A percentile compares a stretch with the other conserved stretches of the same genome.
These are phyloP conservation scores for Apiosordaria backusii DNA, from an alignment of 495 filamentous ascomycete species.

Conservation along the genomic window DNA sequence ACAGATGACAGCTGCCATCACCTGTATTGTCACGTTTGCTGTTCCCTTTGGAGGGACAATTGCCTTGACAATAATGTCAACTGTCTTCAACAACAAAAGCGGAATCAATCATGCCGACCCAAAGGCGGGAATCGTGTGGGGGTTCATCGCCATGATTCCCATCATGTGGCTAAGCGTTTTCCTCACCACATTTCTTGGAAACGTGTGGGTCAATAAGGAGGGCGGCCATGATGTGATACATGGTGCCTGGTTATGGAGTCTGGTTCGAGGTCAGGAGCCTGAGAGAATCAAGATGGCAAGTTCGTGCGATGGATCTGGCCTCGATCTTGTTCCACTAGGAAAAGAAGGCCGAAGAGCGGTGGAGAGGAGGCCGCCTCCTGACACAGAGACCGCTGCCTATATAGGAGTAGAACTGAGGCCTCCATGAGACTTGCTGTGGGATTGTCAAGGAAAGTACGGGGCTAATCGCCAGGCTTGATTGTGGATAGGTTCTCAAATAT, in stretches of 20 bases:
- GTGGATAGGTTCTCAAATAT: no score
- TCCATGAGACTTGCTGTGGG: no score
- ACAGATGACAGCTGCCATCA: conserved; percentile 45
- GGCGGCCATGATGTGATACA: conserved; percentile 27
- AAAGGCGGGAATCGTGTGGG: conserved; percentile 53
- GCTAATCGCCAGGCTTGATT: no score
- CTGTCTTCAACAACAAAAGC: conserved; percentile 56
- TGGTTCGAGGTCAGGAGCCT: conserved; percentile 20
- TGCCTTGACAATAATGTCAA: conserved; percentile 56
- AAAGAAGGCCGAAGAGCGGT: neutral
- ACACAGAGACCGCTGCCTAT: no score
- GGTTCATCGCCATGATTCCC: conserved; percentile 53
- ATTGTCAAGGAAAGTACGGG: no score
- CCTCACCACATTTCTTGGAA: conserved; percentile 45
- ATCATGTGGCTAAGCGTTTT: conserved; percentile 48
- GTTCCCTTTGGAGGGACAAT: conserved; percentile 57
- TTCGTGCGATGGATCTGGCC: neutral
- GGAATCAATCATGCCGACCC: conserved; percentile 15
- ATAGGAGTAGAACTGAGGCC: no score
- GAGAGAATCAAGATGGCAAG: conserved; percentile 27
- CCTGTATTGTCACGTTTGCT: conserved; percentile 50
- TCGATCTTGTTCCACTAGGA: neutral
- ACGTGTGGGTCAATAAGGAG: conserved; percentile 47
- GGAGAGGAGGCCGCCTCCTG: no score
- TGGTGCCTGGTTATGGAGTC: conserved; percentile 25